Conservation (phyloP, 2,329 filamentous ascomycete genomes). For the Sclerotinia trifoliorum region DNA sequence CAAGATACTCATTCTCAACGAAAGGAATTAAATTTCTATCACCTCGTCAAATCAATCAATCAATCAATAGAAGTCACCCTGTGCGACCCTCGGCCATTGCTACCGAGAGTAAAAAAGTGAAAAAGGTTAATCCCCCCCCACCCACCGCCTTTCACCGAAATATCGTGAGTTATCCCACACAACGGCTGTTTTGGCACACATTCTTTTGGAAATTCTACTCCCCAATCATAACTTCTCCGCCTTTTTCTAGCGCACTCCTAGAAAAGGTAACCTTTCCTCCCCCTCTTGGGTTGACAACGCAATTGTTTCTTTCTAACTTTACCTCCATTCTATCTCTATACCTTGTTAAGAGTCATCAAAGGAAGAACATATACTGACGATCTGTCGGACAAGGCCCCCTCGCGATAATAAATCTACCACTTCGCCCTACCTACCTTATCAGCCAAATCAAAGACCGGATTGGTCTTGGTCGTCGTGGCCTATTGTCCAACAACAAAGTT, state of each 20-base stretch:
- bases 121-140: slow-evolving; percentile 1
- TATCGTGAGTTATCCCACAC: slow-evolving; percentile 30
- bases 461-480: slow-evolving; percentile 7
- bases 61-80: neutral
- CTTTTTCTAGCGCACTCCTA: slow-evolving; percentile 27
- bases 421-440: slow-evolving; percentile 11
- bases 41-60: slow-evolving; percentile 2
- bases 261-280: slow-evolving; percentile 24
- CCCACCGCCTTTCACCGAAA: slow-evolving; percentile 30
- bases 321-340: neutral
- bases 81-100: slow-evolving; percentile 27
- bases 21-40: slow-evolving; percentile 7
- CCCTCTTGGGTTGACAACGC: slow-evolving; percentile 24
- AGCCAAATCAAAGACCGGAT: slow-evolving; percentile 12
- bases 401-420: slow-evolving; percentile 18
- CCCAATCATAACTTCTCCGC: slow-evolving; percentile 22
- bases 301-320: slow-evolving; percentile 5
- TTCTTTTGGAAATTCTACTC: slow-evolving; percentile 1
- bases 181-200: slow-evolving; percentile 27
- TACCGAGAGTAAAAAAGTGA: slow-evolving; percentile 30
- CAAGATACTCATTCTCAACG: neutral
- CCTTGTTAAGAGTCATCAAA: slow-evolving; percentile 11
- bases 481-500: slow-evolving; percentile 6
- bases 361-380: slow-evolving; percentile 5
- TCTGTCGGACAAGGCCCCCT: slow-evolving; percentile 13